Conservation (phyloP, 306 rosid genomes). For the Biancaea sappan region DNA sequence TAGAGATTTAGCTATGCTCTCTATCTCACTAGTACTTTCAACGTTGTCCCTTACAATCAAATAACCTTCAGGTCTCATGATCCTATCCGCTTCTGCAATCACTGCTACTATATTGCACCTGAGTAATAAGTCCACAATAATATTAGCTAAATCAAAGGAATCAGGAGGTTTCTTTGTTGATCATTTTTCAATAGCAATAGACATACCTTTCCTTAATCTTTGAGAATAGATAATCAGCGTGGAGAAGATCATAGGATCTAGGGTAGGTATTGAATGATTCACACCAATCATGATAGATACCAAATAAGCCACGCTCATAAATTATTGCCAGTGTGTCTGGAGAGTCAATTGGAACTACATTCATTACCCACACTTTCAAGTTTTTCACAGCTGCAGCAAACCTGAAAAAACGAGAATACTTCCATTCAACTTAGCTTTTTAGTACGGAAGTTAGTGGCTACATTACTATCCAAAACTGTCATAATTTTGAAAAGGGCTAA, state of each 20-base stretch:
- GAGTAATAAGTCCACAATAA: constrained; percentile 31
- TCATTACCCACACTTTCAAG: constrained; percentile 79
- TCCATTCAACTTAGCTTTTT: neutral
- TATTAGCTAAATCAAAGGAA: constrained; percentile 19
- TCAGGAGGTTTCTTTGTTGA: constrained; percentile 1
- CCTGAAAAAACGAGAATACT: constrained; percentile 40
- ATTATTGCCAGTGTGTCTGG: constrained; percentile 75
- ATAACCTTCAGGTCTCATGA: constrained; percentile 82
- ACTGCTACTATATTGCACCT: constrained; percentile 73
- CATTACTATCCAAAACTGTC: neutral
- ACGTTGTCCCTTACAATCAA: constrained; percentile 63
- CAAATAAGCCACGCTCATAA: constrained; percentile 79
- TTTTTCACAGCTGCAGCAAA: constrained; percentile 80
- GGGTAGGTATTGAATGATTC: constrained; percentile 86
- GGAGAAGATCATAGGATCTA: constrained; percentile 78
- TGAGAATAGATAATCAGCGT: constrained; percentile 76
- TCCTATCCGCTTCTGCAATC: constrained; percentile 82
- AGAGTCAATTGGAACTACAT: constrained; percentile 71
- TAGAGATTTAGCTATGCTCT: constrained; percentile 61
- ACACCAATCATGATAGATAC: constrained; percentile 89
- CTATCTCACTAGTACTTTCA: constrained; percentile 62
- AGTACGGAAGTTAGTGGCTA: neutral
- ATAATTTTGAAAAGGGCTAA: neutral
- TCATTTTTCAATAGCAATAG: neutral
- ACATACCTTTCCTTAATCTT: constrained; percentile 58